A percentile compares a stretch with the other conserved stretches of the same genome.
Conservation (phyloP, 257 asterid genomes). For the Henckelia pumila region DNA sequence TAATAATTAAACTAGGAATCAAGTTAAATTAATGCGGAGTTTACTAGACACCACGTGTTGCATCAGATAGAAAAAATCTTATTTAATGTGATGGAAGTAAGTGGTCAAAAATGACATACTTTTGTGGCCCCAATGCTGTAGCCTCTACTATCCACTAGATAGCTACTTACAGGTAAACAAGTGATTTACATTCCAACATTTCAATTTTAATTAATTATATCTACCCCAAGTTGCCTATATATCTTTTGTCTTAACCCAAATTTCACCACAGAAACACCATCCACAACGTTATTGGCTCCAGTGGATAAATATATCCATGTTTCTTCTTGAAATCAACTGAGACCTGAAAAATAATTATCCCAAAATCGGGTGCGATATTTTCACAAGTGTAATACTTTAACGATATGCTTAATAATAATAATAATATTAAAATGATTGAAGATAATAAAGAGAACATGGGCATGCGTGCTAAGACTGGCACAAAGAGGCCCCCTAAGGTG, state of each 20-base stretch:
- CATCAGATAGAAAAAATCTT: slow-evolving; percentile 28
- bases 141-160: not conserved
- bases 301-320: not conserved
- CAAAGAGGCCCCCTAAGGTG: slow-evolving; percentile 50
- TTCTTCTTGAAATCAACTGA: not conserved
- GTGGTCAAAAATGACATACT: slow-evolving; percentile 42
- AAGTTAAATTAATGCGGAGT: slow-evolving; percentile 37
- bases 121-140: slow-evolving; percentile 14
- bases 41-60: slow-evolving; percentile 54
- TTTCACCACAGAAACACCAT: not conserved
- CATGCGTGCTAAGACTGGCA: slow-evolving; percentile 47
- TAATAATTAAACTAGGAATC: slow-evolving; percentile 26
- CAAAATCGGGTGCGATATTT: no score
- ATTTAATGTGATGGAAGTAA: slow-evolving; percentile 27
- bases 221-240: not conserved
- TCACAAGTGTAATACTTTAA: no score
- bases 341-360: not conserved
- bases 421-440: slow-evolving; percentile 27
- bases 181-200: not conserved
- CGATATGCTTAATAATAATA: no score
- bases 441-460: slow-evolving; percentile 51
- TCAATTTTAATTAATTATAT: no score
- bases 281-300: not conserved
- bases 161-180: not conserved
- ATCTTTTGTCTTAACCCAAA: not conserved